Percentiles rank a stretch among this genome's conserved stretches.
phyloP scores from a whole-genome alignment of 139 green algal species.

The Chlorella sp. region DNA sequence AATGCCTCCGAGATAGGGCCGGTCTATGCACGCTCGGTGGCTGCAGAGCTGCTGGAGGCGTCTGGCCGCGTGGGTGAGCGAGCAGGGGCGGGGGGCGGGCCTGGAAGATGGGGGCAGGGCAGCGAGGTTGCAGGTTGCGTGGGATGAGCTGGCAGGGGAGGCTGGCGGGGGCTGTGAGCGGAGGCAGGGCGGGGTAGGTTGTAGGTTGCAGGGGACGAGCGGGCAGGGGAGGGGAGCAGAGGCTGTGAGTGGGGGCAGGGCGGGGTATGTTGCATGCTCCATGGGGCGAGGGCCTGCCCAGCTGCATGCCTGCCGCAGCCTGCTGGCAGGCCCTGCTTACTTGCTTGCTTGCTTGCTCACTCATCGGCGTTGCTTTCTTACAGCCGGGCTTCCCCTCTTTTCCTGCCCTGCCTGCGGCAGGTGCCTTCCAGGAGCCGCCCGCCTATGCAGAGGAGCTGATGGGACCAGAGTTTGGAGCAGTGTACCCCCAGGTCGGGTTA shows the following conservation, averaged over 20 bases:
- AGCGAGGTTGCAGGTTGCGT: too few species aligned
- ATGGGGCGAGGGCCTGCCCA: not conserved
- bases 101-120: not conserved
- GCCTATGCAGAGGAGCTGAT: constrained; percentile 48
- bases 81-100: not conserved
- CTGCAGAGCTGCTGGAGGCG: constrained; percentile 55
- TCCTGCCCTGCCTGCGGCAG: not conserved
- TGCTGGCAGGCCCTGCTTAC: not conserved
- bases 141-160: too few species aligned
- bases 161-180: too few species aligned
- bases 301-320: not conserved
- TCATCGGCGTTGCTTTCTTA: not conserved
- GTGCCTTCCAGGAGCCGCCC: constrained; percentile 48
- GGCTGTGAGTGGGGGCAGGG: not conserved
- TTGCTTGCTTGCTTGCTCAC: not conserved
- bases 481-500: constrained; percentile 35
- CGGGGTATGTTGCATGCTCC: too few species aligned
- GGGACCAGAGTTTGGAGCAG: constrained; percentile 42
- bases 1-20: constrained; percentile 62
- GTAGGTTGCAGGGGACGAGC: too few species aligned
- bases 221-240: too few species aligned
- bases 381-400: not conserved
- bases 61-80: constrained; percentile 35
- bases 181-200: not conserved
- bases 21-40: constrained; percentile 57